A percentile compares a stretch with the other conserved stretches of the same genome.
Evolutionary conservation across 169 alveolate genomes (phyloP).

Genomic region (Cyclospora cayetanensis): DNA sequence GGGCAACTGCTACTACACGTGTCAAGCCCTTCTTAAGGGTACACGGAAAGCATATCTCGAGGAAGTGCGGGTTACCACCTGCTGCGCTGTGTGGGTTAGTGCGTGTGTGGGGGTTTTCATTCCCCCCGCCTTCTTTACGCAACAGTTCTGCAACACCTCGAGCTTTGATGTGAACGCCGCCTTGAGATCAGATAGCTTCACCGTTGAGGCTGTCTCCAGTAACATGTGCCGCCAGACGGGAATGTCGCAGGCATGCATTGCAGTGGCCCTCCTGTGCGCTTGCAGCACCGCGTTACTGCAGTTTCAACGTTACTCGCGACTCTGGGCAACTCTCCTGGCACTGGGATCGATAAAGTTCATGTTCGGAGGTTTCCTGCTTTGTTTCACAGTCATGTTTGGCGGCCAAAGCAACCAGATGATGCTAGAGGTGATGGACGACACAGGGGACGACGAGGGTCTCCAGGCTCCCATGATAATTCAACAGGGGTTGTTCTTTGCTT

Average conservation of each 20-base stretch:
- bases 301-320: slow-evolving; percentile 53
- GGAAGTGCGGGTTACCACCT: slow-evolving; percentile 10
- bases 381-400: slow-evolving; percentile 26
- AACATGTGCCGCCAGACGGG: slow-evolving; percentile 50
- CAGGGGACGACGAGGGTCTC: neutral
- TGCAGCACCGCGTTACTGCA: slow-evolving; percentile 28
- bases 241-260: slow-evolving; percentile 27
- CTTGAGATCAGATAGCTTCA: neutral
- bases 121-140: slow-evolving; percentile 34
- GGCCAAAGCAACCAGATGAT: slow-evolving; percentile 48
- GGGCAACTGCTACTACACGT: slow-evolving; percentile 33
- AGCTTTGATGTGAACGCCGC: slow-evolving; percentile 32
- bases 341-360: slow-evolving; percentile 23
- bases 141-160: slow-evolving; percentile 15
- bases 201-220: slow-evolving; percentile 1
- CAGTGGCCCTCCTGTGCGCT: neutral
- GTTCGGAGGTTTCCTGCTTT: slow-evolving; percentile 44
- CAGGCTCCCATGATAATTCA: slow-evolving; percentile 37
- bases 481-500: slow-evolving; percentile 27
- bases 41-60: slow-evolving; percentile 15
- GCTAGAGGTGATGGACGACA: slow-evolving; percentile 22
- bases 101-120: slow-evolving; percentile 51
- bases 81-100: slow-evolving; percentile 51
- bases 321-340: slow-evolving; percentile 36
- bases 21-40: slow-evolving; percentile 30